Evolutionary conservation across 1,284 basidiomycete species (phyloP).

Genomic region (Sutorius eximius): DNA sequence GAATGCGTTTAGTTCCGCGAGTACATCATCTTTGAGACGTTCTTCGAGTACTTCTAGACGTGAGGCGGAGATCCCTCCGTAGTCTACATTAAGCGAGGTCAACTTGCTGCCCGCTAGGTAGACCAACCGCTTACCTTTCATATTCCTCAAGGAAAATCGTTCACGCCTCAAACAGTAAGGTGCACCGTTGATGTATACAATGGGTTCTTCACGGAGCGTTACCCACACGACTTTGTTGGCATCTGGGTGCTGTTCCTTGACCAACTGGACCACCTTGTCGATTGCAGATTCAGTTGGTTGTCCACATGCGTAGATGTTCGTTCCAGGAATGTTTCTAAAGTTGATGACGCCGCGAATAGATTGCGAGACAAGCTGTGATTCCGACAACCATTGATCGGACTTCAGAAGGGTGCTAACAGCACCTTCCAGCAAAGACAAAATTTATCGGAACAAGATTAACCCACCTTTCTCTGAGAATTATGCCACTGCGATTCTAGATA

Average conservation of each 20-base stretch:
- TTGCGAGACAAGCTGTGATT: constrained; percentile 62
- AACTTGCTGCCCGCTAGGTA: constrained; percentile 3
- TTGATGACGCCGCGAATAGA: constrained; percentile 91
- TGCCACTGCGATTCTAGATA: constrained; percentile 81
- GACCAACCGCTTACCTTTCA: constrained; percentile 60
- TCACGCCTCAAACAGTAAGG: constrained; percentile 80
- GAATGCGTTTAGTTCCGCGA: constrained; percentile 80
- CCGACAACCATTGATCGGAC: constrained; percentile 86
- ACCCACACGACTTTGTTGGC: constrained; percentile 83
- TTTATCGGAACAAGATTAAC: constrained; percentile 23
- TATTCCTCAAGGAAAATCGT: constrained; percentile 79
- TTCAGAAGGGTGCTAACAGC: constrained; percentile 77
- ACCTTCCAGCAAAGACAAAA: not conserved
- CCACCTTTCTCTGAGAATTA: constrained; percentile 86
- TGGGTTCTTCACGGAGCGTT: constrained; percentile 90
- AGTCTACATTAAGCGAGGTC: constrained; percentile 52
- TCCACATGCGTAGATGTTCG: constrained; percentile 88
- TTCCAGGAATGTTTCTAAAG: constrained; percentile 83
- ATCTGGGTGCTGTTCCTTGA: constrained; percentile 62
- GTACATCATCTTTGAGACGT: constrained; percentile 86
- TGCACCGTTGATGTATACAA: constrained; percentile 91
- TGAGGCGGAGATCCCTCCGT: constrained; percentile 87
- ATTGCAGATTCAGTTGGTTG: constrained; percentile 94
- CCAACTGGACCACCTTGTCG: constrained; percentile 74
- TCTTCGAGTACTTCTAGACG: constrained; percentile 91